Evolutionary conservation across 768 basidiomycete genomes (phyloP), one percentile per base, ranked within the genome.

Genomic region (Fomitopsis serialis): DNA sequence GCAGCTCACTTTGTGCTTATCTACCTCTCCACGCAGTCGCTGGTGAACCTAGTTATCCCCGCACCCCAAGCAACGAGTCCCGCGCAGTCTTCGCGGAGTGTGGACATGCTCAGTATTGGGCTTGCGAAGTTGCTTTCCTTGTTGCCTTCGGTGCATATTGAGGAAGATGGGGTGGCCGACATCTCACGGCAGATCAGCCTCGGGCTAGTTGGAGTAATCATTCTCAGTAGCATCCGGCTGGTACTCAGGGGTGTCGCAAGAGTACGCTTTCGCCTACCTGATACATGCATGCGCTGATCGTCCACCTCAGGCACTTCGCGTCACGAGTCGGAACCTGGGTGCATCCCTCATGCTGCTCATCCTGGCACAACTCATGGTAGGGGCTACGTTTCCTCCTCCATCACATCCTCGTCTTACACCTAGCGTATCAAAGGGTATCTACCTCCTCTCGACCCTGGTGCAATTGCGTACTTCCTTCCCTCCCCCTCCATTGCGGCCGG

Each of bases 391-490:
- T 45, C n/a, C n/a, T n/a, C n/a, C n/a, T n/a, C n/a, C n/a, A n/a
- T n/a, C n/a, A n/a, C n/a, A n/a, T n/a, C n/a, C n/a, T n/a, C n/a
- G n/a, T n/a, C n/a, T n/a, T n/a, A n/a, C n/a, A n/a, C n/a, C n/a
- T n/a, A n/a, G n/a, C n/a, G n/a, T n/a, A n/a, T n/a, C n/a, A n/a
- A n/a, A 92, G 90, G 87, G 85, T 11, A 86, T 89, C 42, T 93
- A 93, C 64, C 78, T 92, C 34, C 79, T 93, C 25, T 85, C 89
- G 3, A 92, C 89, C 0, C 71, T 92, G 45, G 83, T 92, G 12
- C 91, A 93, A 66, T 75, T 93, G 44, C 85, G 90, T 37, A 82
- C 84, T 24, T 84, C 85, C 11, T 91, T 93, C 66, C 91, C 91
- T 2, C 82, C 83, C 0, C 79, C 82, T 1, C 66, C 76, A 9